Conservation (phyloP, 2,329 filamentous ascomycete species). For the Zymoseptoria tritici region DNA sequence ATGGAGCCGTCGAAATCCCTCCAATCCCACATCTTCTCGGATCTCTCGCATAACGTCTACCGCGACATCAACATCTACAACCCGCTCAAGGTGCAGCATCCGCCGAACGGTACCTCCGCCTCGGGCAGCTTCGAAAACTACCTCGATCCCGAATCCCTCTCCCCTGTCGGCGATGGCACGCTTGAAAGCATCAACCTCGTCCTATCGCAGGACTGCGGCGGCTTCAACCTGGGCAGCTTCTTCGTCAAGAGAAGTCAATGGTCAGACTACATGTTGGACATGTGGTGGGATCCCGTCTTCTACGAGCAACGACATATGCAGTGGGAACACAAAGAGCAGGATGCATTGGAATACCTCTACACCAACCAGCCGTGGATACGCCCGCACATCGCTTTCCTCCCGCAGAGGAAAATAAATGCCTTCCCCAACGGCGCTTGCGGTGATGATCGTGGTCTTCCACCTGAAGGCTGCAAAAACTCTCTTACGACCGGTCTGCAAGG, state of each 20-base stretch:
- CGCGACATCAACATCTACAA: slow-evolving; percentile 97
- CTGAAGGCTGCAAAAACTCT: slow-evolving; percentile 14
- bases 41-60: slow-evolving; percentile 67
- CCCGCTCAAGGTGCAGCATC: slow-evolving; percentile 86
- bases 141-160: slow-evolving; percentile 67
- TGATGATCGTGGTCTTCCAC: slow-evolving; percentile 63
- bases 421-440: slow-evolving; percentile 87
- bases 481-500: neutral
- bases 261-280: slow-evolving; percentile 84
- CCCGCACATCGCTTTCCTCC: slow-evolving; percentile 78
- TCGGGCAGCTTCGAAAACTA: slow-evolving; percentile 45
- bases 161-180: slow-evolving; percentile 68
- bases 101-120: slow-evolving; percentile 46
- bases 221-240: slow-evolving; percentile 96
- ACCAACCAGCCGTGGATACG: slow-evolving; percentile 86
- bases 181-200: slow-evolving; percentile 76
- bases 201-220: slow-evolving; percentile 85
- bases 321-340: slow-evolving; percentile 98
- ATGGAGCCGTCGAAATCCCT: slow-evolving; percentile 93
- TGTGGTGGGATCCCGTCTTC: slow-evolving; percentile 97
- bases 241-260: slow-evolving; percentile 78
- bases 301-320: slow-evolving; percentile 99
- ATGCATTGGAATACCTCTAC: slow-evolving; percentile 89
- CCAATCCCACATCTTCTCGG: slow-evolving; percentile 81
- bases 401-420: slow-evolving; percentile 87